Evolutionary conservation across 2,329 filamentous ascomycete species (phyloP), one percentile per base, ranked within the genome.

Genomic region (Aphanoascus verrucosus): DNA sequence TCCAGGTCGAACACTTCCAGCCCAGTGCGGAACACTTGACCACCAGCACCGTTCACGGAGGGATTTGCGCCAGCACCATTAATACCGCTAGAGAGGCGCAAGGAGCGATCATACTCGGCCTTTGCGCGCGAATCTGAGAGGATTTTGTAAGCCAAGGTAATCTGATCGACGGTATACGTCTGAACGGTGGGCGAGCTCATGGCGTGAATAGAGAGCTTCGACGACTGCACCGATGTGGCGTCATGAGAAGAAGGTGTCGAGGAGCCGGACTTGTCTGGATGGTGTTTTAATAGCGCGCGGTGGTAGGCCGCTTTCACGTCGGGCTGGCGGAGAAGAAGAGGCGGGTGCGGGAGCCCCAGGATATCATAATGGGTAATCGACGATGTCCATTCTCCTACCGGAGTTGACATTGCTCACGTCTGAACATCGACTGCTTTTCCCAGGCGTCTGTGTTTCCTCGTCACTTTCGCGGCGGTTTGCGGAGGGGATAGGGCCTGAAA

Each of bases 1-100:
- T 79, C 78, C 23, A 83, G 63, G 67, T 83, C 80, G 35, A 81
- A 71, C 5, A 73, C 63, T 55, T 83, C 80, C 6, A 82, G 65
- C 0, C 79, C 79, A 0, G 74, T 74, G 54, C 72, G 75, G 55
- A 66, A 76, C 31, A 65, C 64, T 14, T 50, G 52, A 3, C 42
- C 58, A 3, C 42, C 58, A 53, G 53, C 57, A n/a, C 43, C 55
- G 15, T 55, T 58, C 42, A 46, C 55, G 34, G 28, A 53, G 19
- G 55, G 53, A 15, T 59, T 57, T 62, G 58, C 60, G 64, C 65
- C 57, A 63, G 56, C 41, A 56, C 64, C 59, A 67, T 64, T 56
- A 60, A 60, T 17, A 55, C 58, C 47, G 40, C 63, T 61, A 6
- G 45, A 50, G 19, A 73, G 58, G 14, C 66, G 65, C 43, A 76